Evolutionary conservation across 805 yeast genomes (phyloP).

Genomic region (Cyberlindnera xylosilytica): DNA sequence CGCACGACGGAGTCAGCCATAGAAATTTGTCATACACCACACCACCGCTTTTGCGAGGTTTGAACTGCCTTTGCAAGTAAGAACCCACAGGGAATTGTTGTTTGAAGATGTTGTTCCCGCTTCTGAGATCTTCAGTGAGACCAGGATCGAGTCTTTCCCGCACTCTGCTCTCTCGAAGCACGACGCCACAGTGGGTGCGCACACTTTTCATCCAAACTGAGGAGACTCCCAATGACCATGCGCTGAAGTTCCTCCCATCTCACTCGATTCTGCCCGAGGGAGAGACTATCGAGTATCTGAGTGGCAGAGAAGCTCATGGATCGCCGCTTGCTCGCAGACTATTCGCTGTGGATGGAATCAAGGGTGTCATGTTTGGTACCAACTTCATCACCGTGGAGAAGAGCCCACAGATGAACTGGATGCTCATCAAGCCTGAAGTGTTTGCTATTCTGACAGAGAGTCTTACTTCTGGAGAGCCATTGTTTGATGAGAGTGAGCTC

Average conservation of each 20-base stretch:
- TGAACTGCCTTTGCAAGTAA: neutral
- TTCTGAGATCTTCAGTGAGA: slow-evolving; percentile 4
- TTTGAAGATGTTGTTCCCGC: neutral
- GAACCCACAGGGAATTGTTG: neutral
- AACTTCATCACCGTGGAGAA: slow-evolving; percentile 84
- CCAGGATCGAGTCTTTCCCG: neutral
- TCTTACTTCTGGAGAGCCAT: slow-evolving; percentile 44
- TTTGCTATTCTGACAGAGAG: slow-evolving; percentile 36
- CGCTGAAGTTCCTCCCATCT: slow-evolving; percentile 80
- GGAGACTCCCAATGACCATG: slow-evolving; percentile 83
- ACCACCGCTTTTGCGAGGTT: neutral
- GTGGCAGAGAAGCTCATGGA: slow-evolving; percentile 70
- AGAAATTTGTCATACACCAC: slow-evolving; percentile 6
- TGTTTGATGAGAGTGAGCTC: slow-evolving; percentile 36
- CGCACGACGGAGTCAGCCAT: too few relatives aligned
- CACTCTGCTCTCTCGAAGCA: slow-evolving; percentile 10
- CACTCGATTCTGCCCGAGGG: slow-evolving; percentile 61
- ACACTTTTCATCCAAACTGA: slow-evolving; percentile 72
- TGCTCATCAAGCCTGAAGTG: slow-evolving; percentile 62
- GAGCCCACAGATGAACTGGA: slow-evolving; percentile 46
- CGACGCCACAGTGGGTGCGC: slow-evolving; percentile 11
- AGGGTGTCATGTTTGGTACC: slow-evolving; percentile 74
- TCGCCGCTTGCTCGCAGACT: slow-evolving; percentile 78
- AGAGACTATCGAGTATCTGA: slow-evolving; percentile 67
- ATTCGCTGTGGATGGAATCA: slow-evolving; percentile 72